These are phyloP conservation scores for Cryptosporidium viatorum DNA, from an alignment of 169 alveolate genomes.

Conservation along the genomic window DNA sequence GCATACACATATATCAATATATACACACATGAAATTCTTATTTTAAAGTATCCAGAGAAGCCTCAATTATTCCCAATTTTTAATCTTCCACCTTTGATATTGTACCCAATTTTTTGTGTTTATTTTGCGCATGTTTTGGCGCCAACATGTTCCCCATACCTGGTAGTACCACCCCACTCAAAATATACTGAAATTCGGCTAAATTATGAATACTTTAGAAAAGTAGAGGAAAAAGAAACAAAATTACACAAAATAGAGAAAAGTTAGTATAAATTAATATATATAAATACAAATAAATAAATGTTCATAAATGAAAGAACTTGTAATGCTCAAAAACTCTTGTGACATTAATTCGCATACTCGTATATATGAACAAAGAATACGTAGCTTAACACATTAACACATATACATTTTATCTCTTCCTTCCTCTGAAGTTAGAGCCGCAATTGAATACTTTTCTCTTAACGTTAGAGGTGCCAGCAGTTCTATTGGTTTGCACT, in stretches of 20 bases:
- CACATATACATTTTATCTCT: background rate
- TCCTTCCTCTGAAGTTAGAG: background rate
- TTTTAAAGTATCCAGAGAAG: background rate
- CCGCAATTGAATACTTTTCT: background rate
- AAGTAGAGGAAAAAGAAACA: background rate
- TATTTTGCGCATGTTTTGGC: constrained; percentile 54
- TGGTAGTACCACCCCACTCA: constrained; percentile 45
- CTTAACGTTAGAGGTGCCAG: background rate
- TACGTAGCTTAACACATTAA: background rate
- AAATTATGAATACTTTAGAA: background rate
- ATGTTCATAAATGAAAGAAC: background rate
- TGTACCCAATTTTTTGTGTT: constrained; percentile 5
- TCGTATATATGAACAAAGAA: background rate
- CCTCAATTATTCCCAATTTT: background rate
- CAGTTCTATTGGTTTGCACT: background rate
- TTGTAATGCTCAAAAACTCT: background rate
- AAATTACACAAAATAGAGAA: background rate
- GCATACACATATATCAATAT: background rate
- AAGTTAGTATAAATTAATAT: background rate
- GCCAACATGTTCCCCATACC: constrained; percentile 59
- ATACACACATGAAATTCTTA: constrained; percentile 1
- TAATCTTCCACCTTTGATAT: background rate
- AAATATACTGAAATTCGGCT: background rate
- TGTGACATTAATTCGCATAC: background rate
- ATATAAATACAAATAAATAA: background rate